Evolutionary conservation across 1,139 yeast genomes (phyloP).

Genomic region (Kluyveromyces sp.): DNA sequence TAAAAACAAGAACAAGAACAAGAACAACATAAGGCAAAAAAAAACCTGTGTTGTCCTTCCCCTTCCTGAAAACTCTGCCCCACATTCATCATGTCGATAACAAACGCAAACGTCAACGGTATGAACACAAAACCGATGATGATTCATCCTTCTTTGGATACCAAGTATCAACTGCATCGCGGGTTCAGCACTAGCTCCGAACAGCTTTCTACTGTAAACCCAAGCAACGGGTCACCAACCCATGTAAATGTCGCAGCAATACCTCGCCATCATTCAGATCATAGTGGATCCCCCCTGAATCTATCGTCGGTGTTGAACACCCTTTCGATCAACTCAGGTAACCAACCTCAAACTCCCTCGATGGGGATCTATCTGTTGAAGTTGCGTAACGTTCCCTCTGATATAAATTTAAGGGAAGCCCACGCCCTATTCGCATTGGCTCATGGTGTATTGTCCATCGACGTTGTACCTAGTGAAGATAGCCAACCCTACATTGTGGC

Average conservation of each 20-base stretch:
- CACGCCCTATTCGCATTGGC: conserved; percentile 73
- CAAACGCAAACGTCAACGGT: conserved; percentile 6
- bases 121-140: conserved; percentile 1
- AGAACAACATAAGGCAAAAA: background rate
- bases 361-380: conserved; percentile 26
- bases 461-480: conserved; percentile 33
- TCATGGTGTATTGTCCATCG: conserved; percentile 59
- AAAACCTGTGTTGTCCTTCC: background rate
- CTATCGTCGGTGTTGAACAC: conserved; percentile 25
- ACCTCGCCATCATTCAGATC: conserved; percentile 5
- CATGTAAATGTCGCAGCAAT: conserved; percentile 6
- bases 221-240: conserved; percentile 11
- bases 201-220: conserved; percentile 9
- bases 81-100: conserved; percentile 8
- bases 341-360: conserved; percentile 10
- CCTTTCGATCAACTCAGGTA: conserved; percentile 13
- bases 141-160: conserved; percentile 14
- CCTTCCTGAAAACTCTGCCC: background rate
- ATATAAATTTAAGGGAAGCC: conserved; percentile 70
- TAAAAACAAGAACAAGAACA: too few relatives aligned
- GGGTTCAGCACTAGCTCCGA: conserved; percentile 17
- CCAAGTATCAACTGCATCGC: conserved; percentile 16
- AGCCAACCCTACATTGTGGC: conserved; percentile 39
- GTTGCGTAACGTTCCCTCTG: conserved; percentile 60
- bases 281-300: conserved; percentile 21